Conservation (phyloP, 805 yeast genomes). For the Ogataea pignaliae region DNA sequence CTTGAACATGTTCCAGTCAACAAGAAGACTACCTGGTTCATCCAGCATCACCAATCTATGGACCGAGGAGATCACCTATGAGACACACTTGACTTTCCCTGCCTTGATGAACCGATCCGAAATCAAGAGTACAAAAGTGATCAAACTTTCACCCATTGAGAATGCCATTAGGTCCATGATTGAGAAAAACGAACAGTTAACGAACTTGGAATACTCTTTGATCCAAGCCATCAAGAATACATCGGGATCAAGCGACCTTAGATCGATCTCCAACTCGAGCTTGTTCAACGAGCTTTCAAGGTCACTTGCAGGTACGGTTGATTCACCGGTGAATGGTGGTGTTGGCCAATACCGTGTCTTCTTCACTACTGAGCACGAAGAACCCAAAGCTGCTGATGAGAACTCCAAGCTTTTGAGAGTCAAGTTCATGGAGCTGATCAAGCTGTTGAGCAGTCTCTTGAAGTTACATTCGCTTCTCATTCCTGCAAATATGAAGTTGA, state of each 20-base stretch:
- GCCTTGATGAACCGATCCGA: constrained; percentile 84
- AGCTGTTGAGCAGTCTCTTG: constrained; percentile 61
- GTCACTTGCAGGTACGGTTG: constrained; percentile 78
- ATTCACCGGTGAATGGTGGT: constrained; percentile 91
- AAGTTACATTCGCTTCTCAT: constrained; percentile 64
- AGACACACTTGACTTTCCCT: constrained; percentile 74
- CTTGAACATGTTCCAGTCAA: constrained; percentile 62
- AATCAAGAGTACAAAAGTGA: constrained; percentile 43
- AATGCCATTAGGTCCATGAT: constrained; percentile 70
- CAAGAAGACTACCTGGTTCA: constrained; percentile 70
- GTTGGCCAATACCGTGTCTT: constrained; percentile 77
- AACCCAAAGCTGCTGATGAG: constrained; percentile 16
- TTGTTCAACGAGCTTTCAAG: constrained; percentile 63
- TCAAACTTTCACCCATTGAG: constrained; percentile 74
- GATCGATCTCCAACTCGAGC: constrained; percentile 27
- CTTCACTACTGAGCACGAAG: constrained; percentile 39
- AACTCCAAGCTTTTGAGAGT: constrained; percentile 30
- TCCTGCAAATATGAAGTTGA: constrained; percentile 48
- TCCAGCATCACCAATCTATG: constrained; percentile 70
- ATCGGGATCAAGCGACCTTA: constrained; percentile 30
- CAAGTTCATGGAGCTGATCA: constrained; percentile 65
- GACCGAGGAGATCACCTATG: constrained; percentile 84
- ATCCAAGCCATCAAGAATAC: constrained; percentile 43
- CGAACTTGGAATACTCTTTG: constrained; percentile 60
- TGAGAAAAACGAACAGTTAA: constrained; percentile 67